Evolutionary conservation across 2,329 filamentous ascomycete species (phyloP), one percentile per base, ranked within the genome.

Genomic region (Diaporthe citrichinensis): DNA sequence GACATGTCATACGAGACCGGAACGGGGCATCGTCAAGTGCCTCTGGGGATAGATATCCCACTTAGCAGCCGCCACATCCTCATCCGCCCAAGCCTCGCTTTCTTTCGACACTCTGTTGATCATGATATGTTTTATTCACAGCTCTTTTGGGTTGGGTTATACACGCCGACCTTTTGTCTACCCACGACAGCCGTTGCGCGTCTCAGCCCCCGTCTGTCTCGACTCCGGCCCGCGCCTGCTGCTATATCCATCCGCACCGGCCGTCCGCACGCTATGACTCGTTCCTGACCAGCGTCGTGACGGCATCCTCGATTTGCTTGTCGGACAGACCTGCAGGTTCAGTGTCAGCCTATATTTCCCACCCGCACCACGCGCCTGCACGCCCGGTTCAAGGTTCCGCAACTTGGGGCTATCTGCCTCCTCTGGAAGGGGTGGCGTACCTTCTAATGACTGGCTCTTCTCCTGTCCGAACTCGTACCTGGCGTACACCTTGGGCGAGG

Each of bases 401-500:
- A 31, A 2, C 49, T 7, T 7, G 65, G 9, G 3, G 9, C n/a
- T 28, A 15, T 15, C 17, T 39, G 7, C 4, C 28, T 59, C n/a
- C 25, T n/a, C 15, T 17, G 49, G 4, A 2, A 20, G 7, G 28
- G 44, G 15, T 8, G 20, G 8, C 74, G 4, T 80, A 84, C 90
- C 85, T 80, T 91, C 89, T 81, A 92, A 85, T 79, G 88, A 87
- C 81, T 89, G 85, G 81, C 87, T 87, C 83, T 87, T 90, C 84
- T 92, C 90, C 79, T 86, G 85, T 77, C 90, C 90, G 74, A 90
- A 86, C 55, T 90, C 89, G 84, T 97, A 99, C 92, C 97, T 91
- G 80, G 96, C 96, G 86, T 94, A 98, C 78, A 99, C 92, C 85
- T 92, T 94, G 78, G 97, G 96, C 84, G 94, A 88, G 73, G 94